Percentiles rank a stretch among this genome's conserved stretches.
Evolutionary conservation across 1,139 yeast genomes (phyloP).

Genomic region (Taphrina communis): DNA sequence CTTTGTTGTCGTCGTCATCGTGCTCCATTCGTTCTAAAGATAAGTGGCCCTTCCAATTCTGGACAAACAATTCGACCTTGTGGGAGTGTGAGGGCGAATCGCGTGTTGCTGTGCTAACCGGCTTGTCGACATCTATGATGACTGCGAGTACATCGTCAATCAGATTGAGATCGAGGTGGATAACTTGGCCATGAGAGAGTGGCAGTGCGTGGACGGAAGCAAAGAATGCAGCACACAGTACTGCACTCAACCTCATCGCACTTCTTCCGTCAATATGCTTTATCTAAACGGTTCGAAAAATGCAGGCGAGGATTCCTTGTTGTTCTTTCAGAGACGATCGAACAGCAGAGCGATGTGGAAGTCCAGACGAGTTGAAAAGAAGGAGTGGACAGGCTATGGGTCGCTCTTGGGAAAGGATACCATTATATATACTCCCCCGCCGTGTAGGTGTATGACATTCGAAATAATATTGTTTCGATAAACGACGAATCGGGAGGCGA

Average conservation of each 20-base stretch:
- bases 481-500: too few species aligned
- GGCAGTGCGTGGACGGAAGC: not conserved
- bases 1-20: not conserved
- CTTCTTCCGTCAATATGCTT: too few species aligned
- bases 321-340: too few species aligned
- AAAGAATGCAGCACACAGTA: not conserved
- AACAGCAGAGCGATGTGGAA: too few species aligned
- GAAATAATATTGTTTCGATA: too few species aligned
- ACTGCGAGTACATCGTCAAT: conserved; percentile 2
- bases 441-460: too few species aligned
- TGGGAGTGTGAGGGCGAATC: not conserved
- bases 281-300: too few species aligned
- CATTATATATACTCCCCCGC: too few species aligned
- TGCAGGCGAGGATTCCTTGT: too few species aligned
- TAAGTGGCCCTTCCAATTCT: not conserved
- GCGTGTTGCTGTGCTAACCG: not conserved
- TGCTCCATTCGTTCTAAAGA: not conserved
- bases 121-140: not conserved
- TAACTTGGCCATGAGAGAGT: not conserved
- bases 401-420: too few species aligned
- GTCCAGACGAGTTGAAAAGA: too few species aligned
- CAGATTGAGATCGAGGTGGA: not conserved
- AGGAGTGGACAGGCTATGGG: too few species aligned
- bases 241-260: not conserved
- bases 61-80: not conserved